These are phyloP conservation scores for Hansfordia pulvinata DNA, from an alignment of 2,329 filamentous ascomycete genomes.

Conservation along the genomic window DNA sequence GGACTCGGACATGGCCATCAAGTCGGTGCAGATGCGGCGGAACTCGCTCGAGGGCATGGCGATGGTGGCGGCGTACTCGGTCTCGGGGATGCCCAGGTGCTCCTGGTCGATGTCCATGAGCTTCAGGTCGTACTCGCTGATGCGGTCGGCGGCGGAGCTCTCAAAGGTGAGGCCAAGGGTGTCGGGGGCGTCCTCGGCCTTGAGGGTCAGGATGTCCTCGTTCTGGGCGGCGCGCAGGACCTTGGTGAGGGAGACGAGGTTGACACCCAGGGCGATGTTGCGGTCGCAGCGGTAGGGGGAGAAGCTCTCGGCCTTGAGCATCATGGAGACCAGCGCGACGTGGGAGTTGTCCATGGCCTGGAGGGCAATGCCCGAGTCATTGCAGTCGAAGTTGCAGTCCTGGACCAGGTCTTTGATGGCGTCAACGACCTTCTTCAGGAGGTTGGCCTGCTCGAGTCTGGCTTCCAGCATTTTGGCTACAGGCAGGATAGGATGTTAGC, in stretches of 20 bases:
- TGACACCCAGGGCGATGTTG: constrained; percentile 96
- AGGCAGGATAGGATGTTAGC: no score
- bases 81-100: constrained; percentile 95
- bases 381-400: constrained; percentile 99
- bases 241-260: constrained; percentile 92
- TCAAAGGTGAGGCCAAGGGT: constrained; percentile 94
- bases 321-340: constrained; percentile 97
- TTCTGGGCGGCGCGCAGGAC: constrained; percentile 88
- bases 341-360: constrained; percentile 99
- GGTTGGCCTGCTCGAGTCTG: constrained; percentile 82
- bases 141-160: constrained; percentile 72
- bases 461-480: constrained; percentile 75
- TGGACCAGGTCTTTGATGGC: constrained; percentile 98
- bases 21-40: constrained; percentile 84
- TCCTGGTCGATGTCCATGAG: constrained; percentile 99
- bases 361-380: constrained; percentile 95
- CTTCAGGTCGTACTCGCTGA: constrained; percentile 99
- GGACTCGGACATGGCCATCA: constrained; percentile 87
- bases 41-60: constrained; percentile 83
- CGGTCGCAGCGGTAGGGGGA: constrained; percentile 94
- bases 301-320: constrained; percentile 92
- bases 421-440: constrained; percentile 98
- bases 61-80: constrained; percentile 91
- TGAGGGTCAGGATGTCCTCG: constrained; percentile 87
- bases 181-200: constrained; percentile 94